Base-by-base conservation (phyloP, 2,329 filamentous ascomycete species). In the Ophidiomyces ophidiicola region DNA sequence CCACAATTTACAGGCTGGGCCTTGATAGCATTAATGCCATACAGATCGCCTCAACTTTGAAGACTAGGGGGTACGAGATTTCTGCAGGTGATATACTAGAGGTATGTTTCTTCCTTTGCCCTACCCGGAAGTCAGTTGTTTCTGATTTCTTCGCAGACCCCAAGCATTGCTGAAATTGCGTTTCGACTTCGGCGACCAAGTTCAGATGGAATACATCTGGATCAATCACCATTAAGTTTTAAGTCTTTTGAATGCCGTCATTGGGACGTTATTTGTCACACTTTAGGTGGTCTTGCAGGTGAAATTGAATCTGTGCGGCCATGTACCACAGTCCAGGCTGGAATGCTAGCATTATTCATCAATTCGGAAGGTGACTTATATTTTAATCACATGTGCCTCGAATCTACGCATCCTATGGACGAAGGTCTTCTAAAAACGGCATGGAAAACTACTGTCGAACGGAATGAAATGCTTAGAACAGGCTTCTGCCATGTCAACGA, bases 21-120 rank as follows among this genome's bases (percentile, higher is more conserved):
- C 64, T 94, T 3, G 87, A 94, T 58, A 94, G 87, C 54, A 90
- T 96, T 51, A 87, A 81, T 44, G 82, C 85, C 0, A 69, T 75
- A 11, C 86, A 94, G 52, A 67, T 94, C 6, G 82, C 85, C 0
- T 70, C 74, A 1, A 62, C 69, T 18, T 64, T 94, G 11, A 74
- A 80, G 12, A 71, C 68, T 26, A 51, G 69, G 12, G 77, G 76
- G 0, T 63, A 76, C 26, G 52, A 56, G 1, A 59, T 86, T 0
- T 74, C 76, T 1, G 77, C 82, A 0, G 72, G 76, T 1, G 82
- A 93, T 55, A 76, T 94, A 10, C 71, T 94, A 39, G 77, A 82
- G 50, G 68, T 61, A 52, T 43, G 48, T 19, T 12, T 25, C n/a
- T 31, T 11, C 3, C 11, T 15, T 26, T 6, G 14, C 6, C 7